Evolutionary conservation across 2,329 filamentous ascomycete species (phyloP), one percentile per base, ranked within the genome.

Genomic region (Neocucurbitaria cava): DNA sequence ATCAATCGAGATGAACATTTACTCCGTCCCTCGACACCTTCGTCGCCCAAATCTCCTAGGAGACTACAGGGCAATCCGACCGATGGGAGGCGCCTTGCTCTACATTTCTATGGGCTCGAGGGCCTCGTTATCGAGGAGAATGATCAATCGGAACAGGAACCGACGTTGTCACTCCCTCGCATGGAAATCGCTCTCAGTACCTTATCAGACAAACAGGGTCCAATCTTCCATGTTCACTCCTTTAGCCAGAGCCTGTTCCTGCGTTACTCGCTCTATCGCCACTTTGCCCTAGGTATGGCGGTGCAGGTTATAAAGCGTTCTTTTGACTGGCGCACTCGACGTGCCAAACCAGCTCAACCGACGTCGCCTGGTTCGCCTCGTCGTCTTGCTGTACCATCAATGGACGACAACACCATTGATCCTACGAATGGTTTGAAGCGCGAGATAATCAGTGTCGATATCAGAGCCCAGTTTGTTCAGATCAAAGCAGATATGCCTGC

Each of bases 261-360:
- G 7, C 89, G 96, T 46, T 98, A 98, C 71, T 99, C 96, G 0
- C 83, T 99, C 0, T 96, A 96, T 73, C 89, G 93, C 3, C 93
- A 96, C 71, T 99, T 97, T 70, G 89, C 93, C 0, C 83, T 96
- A 23, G 90, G 92, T 1, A 87, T 98, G 55, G 95, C 94, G 8
- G 79, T 84, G 21, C 88, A 87, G 70, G 91, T 96, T 2, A 75
- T 99, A 21, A 73, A 70, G 42, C 75, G 75, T 40, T 81, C 80
- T 0, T 79, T 82, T 49, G 67, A 72, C 42, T 59, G 62, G 59
- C 57, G 53, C 10, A 44, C 54, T 13, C 49, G 54, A 49, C 56
- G 41, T 40, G 40, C 43, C 21, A 38, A 67, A 11, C 43, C 52
- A 6, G 39, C 53, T 13, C 56, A 63, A 31, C 52, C 62, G 24